Base-by-base conservation (phyloP, 805 yeast species). In the Teunomyces pallodes region DNA sequence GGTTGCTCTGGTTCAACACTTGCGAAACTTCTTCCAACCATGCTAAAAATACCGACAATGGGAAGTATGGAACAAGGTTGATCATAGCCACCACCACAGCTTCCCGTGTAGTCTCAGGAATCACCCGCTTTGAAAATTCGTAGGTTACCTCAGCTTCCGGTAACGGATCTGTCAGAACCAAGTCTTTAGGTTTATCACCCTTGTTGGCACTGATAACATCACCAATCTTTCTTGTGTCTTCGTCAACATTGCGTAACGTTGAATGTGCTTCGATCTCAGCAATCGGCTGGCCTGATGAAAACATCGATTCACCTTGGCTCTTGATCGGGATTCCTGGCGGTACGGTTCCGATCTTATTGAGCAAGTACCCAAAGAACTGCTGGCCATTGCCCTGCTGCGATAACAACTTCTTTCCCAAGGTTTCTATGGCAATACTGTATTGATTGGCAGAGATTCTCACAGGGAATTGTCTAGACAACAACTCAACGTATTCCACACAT, bases 381-480 rank as follows among this genome's bases (percentile, higher is more conserved):
- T 67, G 69, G 1, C 59, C 65, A 1, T 64, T 55, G 28, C 49
- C 53, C 4, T 46, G 35, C 9, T 51, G 53, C 0, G 70, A 58
- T 45, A 73, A 52, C 16, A 69, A 52, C 43, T 63, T 65, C 50
- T 75, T 72, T 0, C 86, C 80, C 27, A 84, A 64, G 0, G 83
- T 75, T 54, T 76, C 82, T 14, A 82, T 65, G 0, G 87, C 89
- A 16, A 83, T 70, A 20, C 72, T 70, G 16, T 83, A 65, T 58
- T 86, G 92, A 7, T 62, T 58, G 3, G 82, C 65, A 0, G 87
- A 79, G 14, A 86, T 55, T 1, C 72, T 56, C 0, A 51, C 50
- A 0, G 92, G 92, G 56, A 83, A 86, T 50, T 85, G 86, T 1
- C 62, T 52, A 7, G 80, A 57, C 1, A 82, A 68, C 16, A 80